Evolutionary conservation across 495 filamentous ascomycete genomes (phyloP).

Genomic region (Amorphotheca resinae): DNA sequence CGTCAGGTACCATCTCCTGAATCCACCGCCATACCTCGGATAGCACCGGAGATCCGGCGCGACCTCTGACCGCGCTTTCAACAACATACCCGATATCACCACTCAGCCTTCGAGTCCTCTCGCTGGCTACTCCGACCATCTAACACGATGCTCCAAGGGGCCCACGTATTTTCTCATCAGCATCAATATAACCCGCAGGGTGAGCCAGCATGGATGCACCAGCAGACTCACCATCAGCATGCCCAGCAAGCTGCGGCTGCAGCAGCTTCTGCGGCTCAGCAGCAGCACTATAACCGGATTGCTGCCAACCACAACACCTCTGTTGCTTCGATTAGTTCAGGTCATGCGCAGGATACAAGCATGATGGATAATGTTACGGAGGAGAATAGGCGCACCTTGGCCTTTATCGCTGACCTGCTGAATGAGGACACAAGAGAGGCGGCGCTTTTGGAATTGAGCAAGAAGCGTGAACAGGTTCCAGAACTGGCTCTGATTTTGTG

Average conservation of each 20-base stretch:
- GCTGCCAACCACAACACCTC: constrained; percentile 45
- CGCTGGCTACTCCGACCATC: not conserved
- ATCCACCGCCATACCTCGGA: no score
- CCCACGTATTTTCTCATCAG: constrained; percentile 59
- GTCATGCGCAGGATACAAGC: constrained; percentile 17
- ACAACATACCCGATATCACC: not conserved
- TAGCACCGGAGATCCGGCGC: not conserved
- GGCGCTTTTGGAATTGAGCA: constrained; percentile 90
- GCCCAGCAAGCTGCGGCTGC: constrained; percentile 51
- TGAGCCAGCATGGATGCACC: constrained; percentile 70
- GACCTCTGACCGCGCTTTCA: not conserved
- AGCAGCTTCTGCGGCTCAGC: constrained; percentile 53
- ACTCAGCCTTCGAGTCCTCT: not conserved
- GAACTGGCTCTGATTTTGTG: constrained; percentile 94
- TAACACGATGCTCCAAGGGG: constrained; percentile 14
- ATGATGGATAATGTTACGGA: constrained; percentile 62
- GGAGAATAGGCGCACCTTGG: constrained; percentile 83
- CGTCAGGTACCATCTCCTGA: no score
- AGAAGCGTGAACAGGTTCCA: constrained; percentile 96
- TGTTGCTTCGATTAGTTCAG: constrained; percentile 9
- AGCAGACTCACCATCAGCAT: constrained; percentile 53
- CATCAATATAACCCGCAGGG: constrained; percentile 62
- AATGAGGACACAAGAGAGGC: constrained; percentile 78
- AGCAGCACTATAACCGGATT: constrained; percentile 72
- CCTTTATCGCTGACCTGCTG: constrained; percentile 86